A percentile compares a stretch with the other conserved stretches of the same genome.
phyloP scores from a whole-genome alignment of 2,329 filamentous ascomycete species.

The Colletotrichum eremochloae region DNA sequence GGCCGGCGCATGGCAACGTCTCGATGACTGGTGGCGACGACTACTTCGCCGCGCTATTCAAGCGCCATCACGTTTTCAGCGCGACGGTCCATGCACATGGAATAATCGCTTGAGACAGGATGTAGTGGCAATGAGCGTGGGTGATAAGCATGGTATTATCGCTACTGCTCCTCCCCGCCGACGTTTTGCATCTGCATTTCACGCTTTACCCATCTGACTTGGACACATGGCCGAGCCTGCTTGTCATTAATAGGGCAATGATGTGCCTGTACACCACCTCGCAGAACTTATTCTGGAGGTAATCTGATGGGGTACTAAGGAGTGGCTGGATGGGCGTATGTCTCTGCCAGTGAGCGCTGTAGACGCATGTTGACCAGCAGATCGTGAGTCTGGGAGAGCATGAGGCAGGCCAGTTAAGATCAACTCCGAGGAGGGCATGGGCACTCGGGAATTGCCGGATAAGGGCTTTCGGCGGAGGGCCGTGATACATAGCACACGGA shows the following conservation, averaged over 20 bases:
- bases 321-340: slow-evolving; percentile 19
- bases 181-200: slow-evolving; percentile 19
- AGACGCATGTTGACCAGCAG: slow-evolving; percentile 8
- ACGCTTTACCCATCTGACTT: slow-evolving; percentile 18
- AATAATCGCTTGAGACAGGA: neutral
- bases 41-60: neutral
- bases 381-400: neutral
- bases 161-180: slow-evolving; percentile 1
- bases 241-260: slow-evolving; percentile 10
- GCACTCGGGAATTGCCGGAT: slow-evolving; percentile 42
- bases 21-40: slow-evolving; percentile 9
- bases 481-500: slow-evolving; percentile 43
- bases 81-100: slow-evolving; percentile 3
- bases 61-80: slow-evolving; percentile 16
- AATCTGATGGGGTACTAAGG: neutral
- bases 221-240: slow-evolving; percentile 20
- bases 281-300: neutral
- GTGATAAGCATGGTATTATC: slow-evolving; percentile 1
- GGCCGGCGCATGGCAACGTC: slow-evolving; percentile 36
- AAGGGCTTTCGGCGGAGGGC: slow-evolving; percentile 44
- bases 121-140: neutral
- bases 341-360: slow-evolving; percentile 26
- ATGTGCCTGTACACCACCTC: slow-evolving; percentile 7
- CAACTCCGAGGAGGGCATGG: slow-evolving; percentile 31
- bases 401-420: slow-evolving; percentile 31